phyloP scores from a whole-genome alignment of 2,329 filamentous ascomycete species.

The Fusarium musae region DNA sequence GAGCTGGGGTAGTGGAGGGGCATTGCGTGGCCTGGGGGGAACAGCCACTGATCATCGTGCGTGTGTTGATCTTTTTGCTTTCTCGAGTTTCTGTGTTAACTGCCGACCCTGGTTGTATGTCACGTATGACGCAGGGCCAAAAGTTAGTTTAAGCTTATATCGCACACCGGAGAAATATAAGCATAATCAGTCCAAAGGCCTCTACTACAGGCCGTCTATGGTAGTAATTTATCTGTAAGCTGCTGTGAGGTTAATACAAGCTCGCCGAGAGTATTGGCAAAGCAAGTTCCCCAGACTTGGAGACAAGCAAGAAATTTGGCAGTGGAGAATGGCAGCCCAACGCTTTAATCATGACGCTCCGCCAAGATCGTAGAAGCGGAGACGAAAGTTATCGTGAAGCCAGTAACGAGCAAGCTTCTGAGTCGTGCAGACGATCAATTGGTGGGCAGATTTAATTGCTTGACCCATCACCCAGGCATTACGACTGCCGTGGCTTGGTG shows the following conservation, averaged over 20 bases:
- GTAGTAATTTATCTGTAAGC: too few relatives aligned
- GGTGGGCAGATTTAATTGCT: conserved; percentile 1
- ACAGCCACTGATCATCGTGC: conserved; percentile 23
- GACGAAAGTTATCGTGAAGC: neutral
- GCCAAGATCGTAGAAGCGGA: conserved; percentile 23
- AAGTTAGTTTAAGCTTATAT: conserved; percentile 3
- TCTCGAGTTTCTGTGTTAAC: neutral
- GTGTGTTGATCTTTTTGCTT: neutral
- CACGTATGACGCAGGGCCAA: neutral
- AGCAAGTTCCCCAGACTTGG: conserved; percentile 1
- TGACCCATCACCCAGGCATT: conserved; percentile 18
- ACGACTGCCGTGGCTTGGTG: conserved; percentile 33
- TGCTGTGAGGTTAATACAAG: neutral
- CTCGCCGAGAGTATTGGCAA: neutral
- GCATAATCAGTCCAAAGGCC: conserved; percentile 8
- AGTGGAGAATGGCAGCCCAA: conserved; percentile 18
- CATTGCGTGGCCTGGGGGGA: conserved; percentile 25
- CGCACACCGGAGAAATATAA: neutral
- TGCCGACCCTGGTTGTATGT: conserved; percentile 5
- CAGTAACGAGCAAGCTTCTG: neutral
- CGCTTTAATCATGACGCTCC: conserved; percentile 28
- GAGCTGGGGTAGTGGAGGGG: conserved; percentile 15
- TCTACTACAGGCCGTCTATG: too few relatives aligned
- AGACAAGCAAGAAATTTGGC: conserved; percentile 3
- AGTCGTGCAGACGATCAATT: conserved; percentile 27